Conservation (phyloP, 2,329 filamentous ascomycete genomes). For the Paramyrothecium sp. region DNA sequence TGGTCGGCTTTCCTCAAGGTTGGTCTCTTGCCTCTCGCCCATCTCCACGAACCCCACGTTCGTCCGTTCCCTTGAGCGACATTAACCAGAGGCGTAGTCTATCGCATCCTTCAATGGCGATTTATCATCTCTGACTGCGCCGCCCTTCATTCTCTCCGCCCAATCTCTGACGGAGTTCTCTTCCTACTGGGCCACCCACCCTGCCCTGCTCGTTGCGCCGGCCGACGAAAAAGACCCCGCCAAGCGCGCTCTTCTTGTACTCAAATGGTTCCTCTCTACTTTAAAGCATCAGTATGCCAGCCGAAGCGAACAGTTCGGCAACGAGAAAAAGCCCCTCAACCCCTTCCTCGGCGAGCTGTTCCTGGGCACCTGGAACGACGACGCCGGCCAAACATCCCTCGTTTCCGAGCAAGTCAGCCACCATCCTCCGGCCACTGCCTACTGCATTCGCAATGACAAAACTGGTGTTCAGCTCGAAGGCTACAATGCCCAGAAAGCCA, state of each 20-base stretch:
- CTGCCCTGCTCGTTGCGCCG: slow-evolving; percentile 75
- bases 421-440: slow-evolving; percentile 92
- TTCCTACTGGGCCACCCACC: slow-evolving; percentile 80
- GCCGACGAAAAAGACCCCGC: slow-evolving; percentile 75
- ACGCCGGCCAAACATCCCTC: slow-evolving; percentile 77
- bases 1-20: slow-evolving; percentile 48
- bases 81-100: slow-evolving; percentile 42
- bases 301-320: slow-evolving; percentile 75
- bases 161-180: slow-evolving; percentile 80
- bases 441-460: slow-evolving; percentile 84
- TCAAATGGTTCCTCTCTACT: slow-evolving; percentile 95
- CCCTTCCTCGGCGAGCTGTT: slow-evolving; percentile 96
- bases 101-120: slow-evolving; percentile 83
- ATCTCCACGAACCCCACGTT: slow-evolving; percentile 8
- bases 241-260: slow-evolving; percentile 81
- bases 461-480: slow-evolving; percentile 78
- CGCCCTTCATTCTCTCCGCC: slow-evolving; percentile 78
- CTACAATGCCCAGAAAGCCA: slow-evolving; percentile 95
- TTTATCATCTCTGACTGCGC: slow-evolving; percentile 75
- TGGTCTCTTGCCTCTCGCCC: slow-evolving; percentile 8
- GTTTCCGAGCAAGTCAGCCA: slow-evolving; percentile 94
- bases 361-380: slow-evolving; percentile 84
- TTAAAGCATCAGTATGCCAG: slow-evolving; percentile 81
- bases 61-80: slow-evolving; percentile 6
- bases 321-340: slow-evolving; percentile 97